phyloP scores from a whole-genome alignment of 768 basidiomycete species.

The Lactifluus echinatus region DNA sequence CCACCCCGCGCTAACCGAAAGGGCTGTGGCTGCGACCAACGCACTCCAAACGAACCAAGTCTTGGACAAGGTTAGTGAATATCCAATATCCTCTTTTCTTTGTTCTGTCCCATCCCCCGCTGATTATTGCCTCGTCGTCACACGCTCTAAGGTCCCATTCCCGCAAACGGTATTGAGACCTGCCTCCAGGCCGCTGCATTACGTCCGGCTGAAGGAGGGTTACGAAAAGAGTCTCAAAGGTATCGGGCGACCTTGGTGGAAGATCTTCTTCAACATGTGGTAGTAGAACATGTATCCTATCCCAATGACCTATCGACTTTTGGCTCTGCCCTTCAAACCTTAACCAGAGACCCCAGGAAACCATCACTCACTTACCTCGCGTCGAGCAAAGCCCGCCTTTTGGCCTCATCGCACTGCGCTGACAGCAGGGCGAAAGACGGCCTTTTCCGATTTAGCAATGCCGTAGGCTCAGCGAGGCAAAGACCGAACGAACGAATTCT shows the following conservation, averaged over 20 bases:
- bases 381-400: too few species aligned
- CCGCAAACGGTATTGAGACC: constrained; percentile 58
- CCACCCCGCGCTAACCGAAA: constrained; percentile 58
- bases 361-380: too few species aligned
- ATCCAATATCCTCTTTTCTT: background rate
- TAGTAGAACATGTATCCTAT: constrained; percentile 26
- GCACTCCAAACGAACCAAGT: constrained; percentile 47
- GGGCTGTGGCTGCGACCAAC: constrained; percentile 51
- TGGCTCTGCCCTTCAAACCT: background rate
- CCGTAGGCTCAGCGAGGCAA: background rate
- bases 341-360: background rate
- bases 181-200: constrained; percentile 64
- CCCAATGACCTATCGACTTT: background rate
- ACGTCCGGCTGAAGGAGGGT: constrained; percentile 62
- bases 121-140: background rate
- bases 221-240: constrained; percentile 69
- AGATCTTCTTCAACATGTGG: constrained; percentile 73
- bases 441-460: constrained; percentile 11
- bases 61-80: constrained; percentile 43
- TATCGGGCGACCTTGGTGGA: constrained; percentile 79
- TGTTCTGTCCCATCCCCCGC: background rate
- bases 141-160: constrained; percentile 52
- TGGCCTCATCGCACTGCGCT: too few species aligned
- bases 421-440: background rate
- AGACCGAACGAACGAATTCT: background rate